Evolutionary conservation across 1,284 basidiomycete species (phyloP), one percentile per base, ranked within the genome.

Genomic region (Tylopilus sp.): DNA sequence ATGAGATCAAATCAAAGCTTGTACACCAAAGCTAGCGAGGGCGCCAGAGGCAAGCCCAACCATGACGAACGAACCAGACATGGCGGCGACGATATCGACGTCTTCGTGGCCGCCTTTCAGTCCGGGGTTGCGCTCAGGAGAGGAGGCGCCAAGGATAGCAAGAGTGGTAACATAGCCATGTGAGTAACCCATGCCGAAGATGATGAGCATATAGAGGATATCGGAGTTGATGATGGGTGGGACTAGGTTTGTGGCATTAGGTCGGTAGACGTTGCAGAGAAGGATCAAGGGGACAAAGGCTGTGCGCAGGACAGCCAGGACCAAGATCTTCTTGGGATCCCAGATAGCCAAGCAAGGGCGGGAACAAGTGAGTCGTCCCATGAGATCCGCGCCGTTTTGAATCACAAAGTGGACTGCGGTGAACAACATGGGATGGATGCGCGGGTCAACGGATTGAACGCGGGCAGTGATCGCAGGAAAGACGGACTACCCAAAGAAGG

Each of bases 381-480:
- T 53, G 70, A 94, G 90, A 79, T 97, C 95, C 29, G 93, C 19
- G 44, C 19, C 6, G 44, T 44, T 44, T 10, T 44, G 44, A 44
- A 44, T 18, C 44, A 44, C 44, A 22, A 44, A 44, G 9, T 44
- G 44, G 44, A 44, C 22, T 5, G 89, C 86, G 63, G 82, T 89
- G 81, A 94, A 93, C 18, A 94, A 78, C 13, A 92, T 81, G 1
- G 88, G 87, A 69, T 88, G 87, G 16, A 82, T 84, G 41, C 71
- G 67, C 12, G 88, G 86, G 67, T 89, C 89, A 1, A 87, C 89
- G 2, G 95, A 87, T 47, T 80, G 76, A 58, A 96, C 87, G 0
- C 91, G 91, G 6, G 90, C 87, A 4, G 95, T 95, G 65, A 96
- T 91, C 4, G 95, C 87, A 5, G 95, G 95, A 78, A 89, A 96